phyloP scores from a whole-genome alignment of 306 rosid genomes.

The Sindora glabra region DNA sequence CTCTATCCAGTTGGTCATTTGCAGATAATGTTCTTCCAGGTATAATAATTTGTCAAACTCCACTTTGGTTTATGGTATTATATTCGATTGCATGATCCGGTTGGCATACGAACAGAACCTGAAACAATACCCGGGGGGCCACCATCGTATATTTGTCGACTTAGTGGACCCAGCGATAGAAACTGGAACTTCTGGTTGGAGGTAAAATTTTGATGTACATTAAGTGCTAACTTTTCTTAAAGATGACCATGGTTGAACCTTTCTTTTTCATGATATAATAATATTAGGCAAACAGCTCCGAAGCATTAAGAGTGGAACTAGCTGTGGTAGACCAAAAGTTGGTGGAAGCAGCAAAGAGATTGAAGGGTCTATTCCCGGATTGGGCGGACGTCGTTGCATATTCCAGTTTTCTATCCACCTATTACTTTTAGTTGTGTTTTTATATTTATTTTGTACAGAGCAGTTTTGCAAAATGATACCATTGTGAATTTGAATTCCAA shows the following conservation, averaged over 20 bases:
- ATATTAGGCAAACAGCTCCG: slow-evolving; percentile 32
- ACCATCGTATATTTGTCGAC: slow-evolving; percentile 41
- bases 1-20: slow-evolving; percentile 56
- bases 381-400: no score
- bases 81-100: neutral
- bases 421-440: no score
- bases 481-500: no score
- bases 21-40: slow-evolving; percentile 48
- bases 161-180: slow-evolving; percentile 43
- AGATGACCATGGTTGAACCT: no score
- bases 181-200: slow-evolving; percentile 60
- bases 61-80: neutral
- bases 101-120: slow-evolving; percentile 29
- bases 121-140: slow-evolving; percentile 35
- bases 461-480: no score
- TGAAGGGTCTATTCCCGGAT: no score
- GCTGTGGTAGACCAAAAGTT: slow-evolving; percentile 42
- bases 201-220: slow-evolving; percentile 26
- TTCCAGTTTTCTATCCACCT: no score
- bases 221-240: no score
- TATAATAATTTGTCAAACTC: neutral
- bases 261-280: no score
- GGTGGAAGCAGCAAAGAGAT: no score
- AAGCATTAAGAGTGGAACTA: slow-evolving; percentile 37
- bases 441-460: no score